Evolutionary conservation across 805 yeast genomes (phyloP), one percentile per base, ranked within the genome.

Genomic region (Wickerhamiella kurtzmanii): DNA sequence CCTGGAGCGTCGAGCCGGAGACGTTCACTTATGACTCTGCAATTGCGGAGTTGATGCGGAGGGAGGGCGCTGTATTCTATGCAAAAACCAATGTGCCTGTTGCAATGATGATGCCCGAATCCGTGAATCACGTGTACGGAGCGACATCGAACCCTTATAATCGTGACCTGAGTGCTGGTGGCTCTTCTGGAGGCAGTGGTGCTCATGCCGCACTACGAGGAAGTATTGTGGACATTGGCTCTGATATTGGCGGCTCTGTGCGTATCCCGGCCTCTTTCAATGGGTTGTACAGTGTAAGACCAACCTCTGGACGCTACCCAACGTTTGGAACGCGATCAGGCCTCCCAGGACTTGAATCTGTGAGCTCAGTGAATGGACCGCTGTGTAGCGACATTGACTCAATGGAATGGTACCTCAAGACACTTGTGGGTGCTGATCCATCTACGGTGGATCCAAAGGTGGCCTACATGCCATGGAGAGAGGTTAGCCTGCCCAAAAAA

Each of bases 151-250:
- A 72, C 57, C 72, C 79, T 1, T 55, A 63, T 50, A 72, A 70
- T 55, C 56, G 73, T 17, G 57, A 58, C 11, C 55, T 72, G 45
- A 65, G 72, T 13, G 59, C 75, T 18, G 79, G 80, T 41, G 80
- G 80, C 2, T 71, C 76, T 4, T 69, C 76, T 11, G 78, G 78
- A 4, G 80, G 80, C 41, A 79, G 74, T 45, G 76, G 72, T n/a
- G 74, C 77, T 4, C 57, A 76, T 35, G 54, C 72, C 2, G 67
- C 66, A 1, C 47, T 69, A 45, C 61, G 62, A 47, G 77, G 75
- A 2, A 64, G 74, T 8, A 64, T 68, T 64, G 42, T 79, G 39
- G 87, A 79, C 68, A 43, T 59, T 44, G 77, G 77, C 2, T 63
- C 72, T 13, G 80, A 76, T 53, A 70, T 74, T 46, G 80, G 78